Evolutionary conservation across 2,329 filamentous ascomycete species (phyloP), one percentile per base, ranked within the genome.

Genomic region (Alternaria sp.): DNA sequence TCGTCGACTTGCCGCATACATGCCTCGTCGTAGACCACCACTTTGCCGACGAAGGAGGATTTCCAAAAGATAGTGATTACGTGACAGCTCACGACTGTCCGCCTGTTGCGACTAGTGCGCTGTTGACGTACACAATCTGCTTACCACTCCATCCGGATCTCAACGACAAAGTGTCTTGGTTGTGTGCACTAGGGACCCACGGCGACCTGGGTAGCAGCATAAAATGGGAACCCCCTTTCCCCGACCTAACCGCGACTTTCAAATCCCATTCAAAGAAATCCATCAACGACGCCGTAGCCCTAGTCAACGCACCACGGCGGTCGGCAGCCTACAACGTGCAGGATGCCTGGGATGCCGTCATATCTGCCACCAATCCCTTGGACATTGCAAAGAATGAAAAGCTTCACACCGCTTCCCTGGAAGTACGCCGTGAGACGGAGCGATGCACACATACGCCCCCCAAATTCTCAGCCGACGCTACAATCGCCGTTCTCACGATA

Each of bases 1-100:
- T 91, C 11, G 81, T 88, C 22, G 81, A 86, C 36, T 65, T 68
- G 1, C 73, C 81, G 1, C 82, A 86, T 50, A 84, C 81, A 51
- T 84, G 83, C 2, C 75, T 91, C 4, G 78, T 92, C 12, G 87
- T 91, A 60, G 89, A 91, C 68, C 89, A 91, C 61, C 89, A 91
- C 70, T 81, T 86, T 62, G 79, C 81, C 30, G 78, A 79, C 61
- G 82, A 84, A n/a, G 80, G 84, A 9, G 85, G 87, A 44, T 90
- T 90, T 60, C 89, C 89, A 0, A 60, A 83, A 48, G 79, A 78
- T 11, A 79, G 86, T 0, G 70, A 83, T 43, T 85, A 87, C 54
- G 85, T 90, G 12, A 89, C 87, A 0, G 87, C 88, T 0, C 89
- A 88, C 70, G 78, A 87, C 66, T 89, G 82, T 34, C 88, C 88